phyloP scores from a whole-genome alignment of 2,329 filamentous ascomycete species.

The Botrytis pseudocinerea region DNA sequence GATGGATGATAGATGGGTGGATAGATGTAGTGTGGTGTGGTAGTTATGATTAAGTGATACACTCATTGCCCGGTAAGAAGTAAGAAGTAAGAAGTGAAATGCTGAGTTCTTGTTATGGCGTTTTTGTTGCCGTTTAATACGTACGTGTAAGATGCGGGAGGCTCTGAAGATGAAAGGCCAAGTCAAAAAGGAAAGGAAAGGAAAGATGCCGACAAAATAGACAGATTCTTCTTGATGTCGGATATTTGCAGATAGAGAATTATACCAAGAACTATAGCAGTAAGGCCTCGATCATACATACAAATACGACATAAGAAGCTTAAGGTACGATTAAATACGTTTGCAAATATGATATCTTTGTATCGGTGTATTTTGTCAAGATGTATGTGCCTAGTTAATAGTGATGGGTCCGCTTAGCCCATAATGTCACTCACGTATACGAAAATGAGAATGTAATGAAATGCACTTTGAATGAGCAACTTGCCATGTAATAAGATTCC shows the following conservation, averaged over 20 bases:
- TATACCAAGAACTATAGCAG: neutral
- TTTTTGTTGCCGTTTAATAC: no score
- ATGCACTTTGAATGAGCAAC: neutral
- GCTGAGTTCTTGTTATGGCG: no score
- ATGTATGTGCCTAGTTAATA: neutral
- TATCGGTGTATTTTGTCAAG: neutral
- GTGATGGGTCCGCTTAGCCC: no score
- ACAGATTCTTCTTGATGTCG: neutral
- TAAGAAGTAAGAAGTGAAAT: no score
- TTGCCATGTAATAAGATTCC: neutral
- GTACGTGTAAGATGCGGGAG: neutral
- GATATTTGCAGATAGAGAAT: no score
- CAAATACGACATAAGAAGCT: neutral
- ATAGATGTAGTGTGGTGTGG: no score
- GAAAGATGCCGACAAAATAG: neutral
- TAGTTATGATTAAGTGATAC: no score
- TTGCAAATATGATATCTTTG: neutral
- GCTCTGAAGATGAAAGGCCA: neutral
- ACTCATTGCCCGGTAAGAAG: no score
- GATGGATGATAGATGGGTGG: neutral
- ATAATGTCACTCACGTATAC: neutral
- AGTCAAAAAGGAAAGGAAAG: neutral
- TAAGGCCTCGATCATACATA: neutral
- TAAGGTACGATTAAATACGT: no score
- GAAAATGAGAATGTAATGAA: neutral